Conservation (phyloP, 768 basidiomycete species). For the Hydnomerulius pinastri region DNA sequence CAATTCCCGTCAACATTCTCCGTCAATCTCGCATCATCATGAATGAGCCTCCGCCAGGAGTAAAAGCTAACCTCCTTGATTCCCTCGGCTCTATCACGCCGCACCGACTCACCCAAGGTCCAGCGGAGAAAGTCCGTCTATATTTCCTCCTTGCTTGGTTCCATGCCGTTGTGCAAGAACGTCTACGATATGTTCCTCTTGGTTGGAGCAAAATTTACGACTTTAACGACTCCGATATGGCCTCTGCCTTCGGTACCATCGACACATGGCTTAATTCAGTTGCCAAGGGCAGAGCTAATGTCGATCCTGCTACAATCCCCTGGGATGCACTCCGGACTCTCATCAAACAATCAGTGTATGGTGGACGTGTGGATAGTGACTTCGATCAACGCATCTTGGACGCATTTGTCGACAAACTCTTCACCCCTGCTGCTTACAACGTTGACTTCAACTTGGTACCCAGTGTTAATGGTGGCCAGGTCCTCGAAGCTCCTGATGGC, state of each 20-base stretch:
- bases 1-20: constrained; percentile 94
- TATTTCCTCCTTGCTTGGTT: constrained; percentile 99
- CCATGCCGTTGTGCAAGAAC: constrained; percentile 97
- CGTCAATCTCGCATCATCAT: constrained; percentile 95
- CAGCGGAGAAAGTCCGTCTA: constrained; percentile 87
- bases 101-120: constrained; percentile 77
- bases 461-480: constrained; percentile 52
- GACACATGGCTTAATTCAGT: constrained; percentile 83
- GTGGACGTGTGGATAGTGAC: constrained; percentile 91
- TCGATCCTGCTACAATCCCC: constrained; percentile 89
- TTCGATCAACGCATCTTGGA: constrained; percentile 93
- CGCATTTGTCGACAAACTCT: constrained; percentile 88
- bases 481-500: constrained; percentile 82
- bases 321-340: constrained; percentile 95
- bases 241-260: constrained; percentile 88
- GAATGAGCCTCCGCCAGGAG: constrained; percentile 97
- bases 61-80: constrained; percentile 95
- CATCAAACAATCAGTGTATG: constrained; percentile 95
- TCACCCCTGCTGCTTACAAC: constrained; percentile 88
- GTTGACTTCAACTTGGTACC: constrained; percentile 90
- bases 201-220: constrained; percentile 98
- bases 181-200: constrained; percentile 91
- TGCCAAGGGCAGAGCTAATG: constrained; percentile 87
- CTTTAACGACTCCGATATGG: constrained; percentile 98
- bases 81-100: constrained; percentile 76